Evolutionary conservation across 2,329 filamentous ascomycete species (phyloP), one percentile per base, ranked within the genome.

Genomic region (Penicillium olsonii): DNA sequence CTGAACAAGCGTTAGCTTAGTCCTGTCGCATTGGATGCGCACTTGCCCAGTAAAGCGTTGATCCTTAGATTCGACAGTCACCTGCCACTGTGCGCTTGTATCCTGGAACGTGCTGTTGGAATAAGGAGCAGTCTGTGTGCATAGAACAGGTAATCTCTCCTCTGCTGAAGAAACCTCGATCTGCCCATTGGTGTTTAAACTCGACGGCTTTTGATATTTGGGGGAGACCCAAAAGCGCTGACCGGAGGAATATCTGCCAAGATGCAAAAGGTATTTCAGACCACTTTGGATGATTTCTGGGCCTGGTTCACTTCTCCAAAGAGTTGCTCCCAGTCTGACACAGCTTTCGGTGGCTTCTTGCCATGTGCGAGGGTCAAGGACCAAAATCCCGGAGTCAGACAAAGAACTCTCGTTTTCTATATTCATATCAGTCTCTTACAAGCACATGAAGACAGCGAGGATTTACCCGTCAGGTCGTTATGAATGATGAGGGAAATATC

Each of bases 401-500:
- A 41, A 37, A 22, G 55, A 45, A 31, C 57, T 60, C 10, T 50
- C 29, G n/a, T 26, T 41, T 41, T 60, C 57, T 60, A 20, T n/a
- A 5, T n/a, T n/a, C n/a, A n/a, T n/a, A n/a, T n/a, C n/a, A n/a
- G n/a, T n/a, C n/a, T n/a, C n/a, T n/a, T n/a, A n/a, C n/a, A n/a
- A n/a, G n/a, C n/a, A n/a, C n/a, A n/a, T n/a, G n/a, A n/a, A 8
- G 22, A 8, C 5, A 8, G 22, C 8, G 22, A 24, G 5, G n/a
- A 4, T 12, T 19, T 34, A 60, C 57, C 52, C 44, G 40, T 24
- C 15, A 59, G 33, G 24, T 60, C 57, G 56, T 60, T 60, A 8
- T 60, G 56, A 19, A 60, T 57, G 14, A 59, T 35, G 27, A 60
- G 50, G 2, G 56, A 53, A 14, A 60, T 37, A 27, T 57, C 57